Evolutionary conservation across 768 basidiomycete genomes (phyloP), one percentile per base, ranked within the genome.

Genomic region (Xerocomellus amylosporus): DNA sequence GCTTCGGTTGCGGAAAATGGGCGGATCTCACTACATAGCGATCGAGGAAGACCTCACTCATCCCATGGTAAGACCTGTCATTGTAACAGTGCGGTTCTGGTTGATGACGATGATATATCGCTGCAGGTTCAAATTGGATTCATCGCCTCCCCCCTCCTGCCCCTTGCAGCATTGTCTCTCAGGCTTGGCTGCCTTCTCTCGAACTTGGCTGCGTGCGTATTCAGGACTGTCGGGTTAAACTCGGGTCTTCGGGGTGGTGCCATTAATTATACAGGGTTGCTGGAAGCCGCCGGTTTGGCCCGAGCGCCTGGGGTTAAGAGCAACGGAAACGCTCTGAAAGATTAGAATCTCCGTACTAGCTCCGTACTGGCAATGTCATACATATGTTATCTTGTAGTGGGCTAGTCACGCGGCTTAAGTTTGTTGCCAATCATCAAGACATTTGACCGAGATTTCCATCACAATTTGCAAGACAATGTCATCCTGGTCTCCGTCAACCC

Each of bases 11-110:
- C 73, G 68, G 42, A 74, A 82, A 63, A 65, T 68, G 40, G 64
- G 69, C 19, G 74, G 67, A 1, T 46, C 68, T 3, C 74, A 75
- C 60, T 76, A 77, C 45, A 85, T 88, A 44, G 59, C 70, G 1
- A 65, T 71, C 48, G 84, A 87, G 58, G 83, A 87, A 59, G 83
- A 85, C 61, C 78, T 82, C 51, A 80, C 79, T 56, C 80, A 81
- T 59, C 75, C 84, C 3, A 79, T 81, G 54, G 82, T 79, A 52
- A 19, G 58, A 26, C 39, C 4, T 15, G 4, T 36, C 17, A 10
- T 13, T 31, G 17, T 40, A 28, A 8, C 15, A 2, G 12, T 36
- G 30, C 6, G 31, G 31, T 37, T 43, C 36, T 4, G 31, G 20
- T 24, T 20, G 26, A 17, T 56, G 44, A 67, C 19, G 19, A 37